Base-by-base conservation (phyloP, 73 alveolate genomes). In the Loxodes magnus region DNA sequence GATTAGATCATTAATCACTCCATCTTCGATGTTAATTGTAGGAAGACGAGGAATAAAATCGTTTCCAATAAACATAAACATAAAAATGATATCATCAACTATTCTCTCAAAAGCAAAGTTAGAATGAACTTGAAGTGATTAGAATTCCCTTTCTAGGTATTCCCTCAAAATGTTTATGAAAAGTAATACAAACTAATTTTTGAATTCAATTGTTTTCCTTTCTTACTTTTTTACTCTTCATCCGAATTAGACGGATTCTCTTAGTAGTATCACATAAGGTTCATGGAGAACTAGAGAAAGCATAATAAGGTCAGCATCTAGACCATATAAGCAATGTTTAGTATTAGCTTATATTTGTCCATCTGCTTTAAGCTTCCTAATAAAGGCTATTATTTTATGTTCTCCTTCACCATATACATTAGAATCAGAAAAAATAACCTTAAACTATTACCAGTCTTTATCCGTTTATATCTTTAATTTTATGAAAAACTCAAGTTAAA, bases 351-450 rank as follows among this genome's bases (percentile, higher is more conserved):
- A 63, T 79, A 89, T 86, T 41, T 74, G 79, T 3, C 63, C 51
- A 52, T 57, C 68, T 64, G 71, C 82, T 14, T 77, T 74, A 53
- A 53, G 74, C 56, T 66, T 54, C 44, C 98, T 71, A 29, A 90
- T 79, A 74, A 67, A 88, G 54, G 82, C 92, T 78, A 94, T 62
- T 35, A 94, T 87, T 62, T 94, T 94, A 46, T 94, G 99, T 61
- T 94, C 99, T 20, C 99, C 99, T 80, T 94, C 99, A 26, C 99
- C 99, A 10, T 98, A 98, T 4, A 86, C 97, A 50, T 76, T 82
- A 38, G 94, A 70, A 17, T 92, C 98, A 9, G 96, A 57, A 48
- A 90, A 75, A 20, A 90, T 54, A 17, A 94, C 76, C 55, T 84
- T 77, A 28, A 94, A 82, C 38, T 80, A 67, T 24, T 64, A 35